Evolutionary conservation across 305 asterid species (phyloP), one percentile per base, ranked within the genome.

Genomic region (Fraxinus latifolia): DNA sequence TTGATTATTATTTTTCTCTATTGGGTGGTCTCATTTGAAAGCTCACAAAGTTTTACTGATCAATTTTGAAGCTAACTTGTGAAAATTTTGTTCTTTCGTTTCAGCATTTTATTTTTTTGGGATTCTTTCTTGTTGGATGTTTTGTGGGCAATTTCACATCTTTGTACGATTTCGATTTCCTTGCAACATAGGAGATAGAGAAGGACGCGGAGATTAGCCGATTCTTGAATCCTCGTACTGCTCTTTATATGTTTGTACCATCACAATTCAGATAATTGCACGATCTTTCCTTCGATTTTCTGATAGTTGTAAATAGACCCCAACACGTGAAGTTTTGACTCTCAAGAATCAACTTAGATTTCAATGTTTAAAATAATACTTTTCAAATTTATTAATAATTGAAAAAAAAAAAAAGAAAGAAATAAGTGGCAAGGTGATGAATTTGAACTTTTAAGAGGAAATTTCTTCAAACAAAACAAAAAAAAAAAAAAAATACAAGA

Each of bases 1-100:
- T 74, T 65, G 76, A 77, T 42, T 73, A 33, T 65, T 34, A 77
- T 81, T 79, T 81, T 4, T 4, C 71, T 37, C 23, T 15, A 1
- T 15, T 71, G 76, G 27, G 47, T 71, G 44, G 25, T 71, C 17
- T 32, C 25, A 32, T 71, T 71, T 71, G 39, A 2, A 60, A 21
- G 17, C 19, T 12, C 7, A 65, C 17, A 65, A 65, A 27, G 36
- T 11, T 65, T 25, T 65, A 27, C 73, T 0, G 33, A 65, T 23
- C 31, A 25, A 25, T 65, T 58, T 21, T 65, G 34, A 25, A 23
- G 73, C 36, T 65, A 65, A 3, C 15, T 65, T 25, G 31, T 12
- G 36, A 65, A 65, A 23, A 8, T 0, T 3, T 25, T 3, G 36
- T 11, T 65, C 36, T 65, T 25, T 9, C 73, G 6, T 65, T 9